A percentile compares a stretch with the other conserved stretches of the same genome.
Evolutionary conservation across 2,329 filamentous ascomycete genomes (phyloP).

Genomic region (Cordyceps fumosorosea): DNA sequence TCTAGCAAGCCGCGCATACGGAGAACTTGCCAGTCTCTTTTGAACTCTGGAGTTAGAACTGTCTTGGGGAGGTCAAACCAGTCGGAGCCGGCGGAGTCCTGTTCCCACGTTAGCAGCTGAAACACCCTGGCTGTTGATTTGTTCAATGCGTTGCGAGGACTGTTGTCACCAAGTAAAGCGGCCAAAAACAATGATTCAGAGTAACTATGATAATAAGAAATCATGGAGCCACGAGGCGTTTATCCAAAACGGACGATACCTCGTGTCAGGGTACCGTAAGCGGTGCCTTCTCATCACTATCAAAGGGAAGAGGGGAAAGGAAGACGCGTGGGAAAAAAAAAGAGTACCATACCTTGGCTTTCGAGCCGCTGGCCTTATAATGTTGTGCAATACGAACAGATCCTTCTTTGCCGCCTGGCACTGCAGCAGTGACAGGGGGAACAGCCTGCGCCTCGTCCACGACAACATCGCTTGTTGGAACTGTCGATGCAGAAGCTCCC

Average conservation of each 20-base stretch:
- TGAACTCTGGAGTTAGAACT: slow-evolving; percentile 74
- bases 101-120: neutral
- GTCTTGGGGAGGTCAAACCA: slow-evolving; percentile 91
- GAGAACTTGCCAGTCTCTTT: slow-evolving; percentile 81
- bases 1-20: slow-evolving; percentile 86
- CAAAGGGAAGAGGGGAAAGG: neutral
- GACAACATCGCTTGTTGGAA: neutral
- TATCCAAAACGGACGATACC: slow-evolving; percentile 36
- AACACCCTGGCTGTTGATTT: too few relatives aligned
- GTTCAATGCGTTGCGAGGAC: neutral
- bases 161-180: too few relatives aligned
- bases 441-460: slow-evolving; percentile 13
- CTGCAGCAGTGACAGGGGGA: slow-evolving; percentile 14
- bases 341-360: slow-evolving; percentile 22
- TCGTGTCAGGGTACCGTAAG: slow-evolving; percentile 32
- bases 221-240: slow-evolving; percentile 53
- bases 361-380: neutral
- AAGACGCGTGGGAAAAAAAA: neutral
- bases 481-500: neutral
- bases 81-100: slow-evolving; percentile 62
- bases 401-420: slow-evolving; percentile 10
- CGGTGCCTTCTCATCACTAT: slow-evolving; percentile 35
- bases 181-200: slow-evolving; percentile 45
- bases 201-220: slow-evolving; percentile 62
- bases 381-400: neutral